phyloP scores from a whole-genome alignment of 2,329 filamentous ascomycete genomes.

The Penicillium verrucosum region DNA sequence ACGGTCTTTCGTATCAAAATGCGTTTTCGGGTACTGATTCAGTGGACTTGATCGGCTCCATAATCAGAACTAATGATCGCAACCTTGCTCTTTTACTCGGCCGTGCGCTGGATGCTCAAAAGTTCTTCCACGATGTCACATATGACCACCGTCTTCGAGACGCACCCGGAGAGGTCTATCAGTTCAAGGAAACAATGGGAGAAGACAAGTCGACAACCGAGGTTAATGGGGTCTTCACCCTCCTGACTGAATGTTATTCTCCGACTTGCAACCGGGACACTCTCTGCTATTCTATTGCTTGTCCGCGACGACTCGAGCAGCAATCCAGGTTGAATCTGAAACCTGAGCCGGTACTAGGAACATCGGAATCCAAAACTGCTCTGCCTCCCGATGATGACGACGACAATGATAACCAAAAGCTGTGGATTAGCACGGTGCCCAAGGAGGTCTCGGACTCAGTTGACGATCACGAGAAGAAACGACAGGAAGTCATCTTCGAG shows the following conservation, averaged over 20 bases:
- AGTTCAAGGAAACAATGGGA: constrained; percentile 88
- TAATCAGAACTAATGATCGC: constrained; percentile 93
- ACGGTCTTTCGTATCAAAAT: constrained; percentile 94
- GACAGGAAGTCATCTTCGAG: constrained; percentile 96
- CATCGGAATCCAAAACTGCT: constrained; percentile 66
- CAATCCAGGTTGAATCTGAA: constrained; percentile 92
- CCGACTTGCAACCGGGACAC: constrained; percentile 94
- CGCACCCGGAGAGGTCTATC: constrained; percentile 91
- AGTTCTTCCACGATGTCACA: constrained; percentile 98
- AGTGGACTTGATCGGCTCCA: constrained; percentile 91
- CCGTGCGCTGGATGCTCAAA: constrained; percentile 90
- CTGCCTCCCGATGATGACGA: constrained; percentile 68
- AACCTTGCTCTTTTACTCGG: constrained; percentile 90
- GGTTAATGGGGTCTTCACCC: constrained; percentile 94
- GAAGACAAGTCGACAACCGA: constrained; percentile 66
- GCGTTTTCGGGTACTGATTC: constrained; percentile 94
- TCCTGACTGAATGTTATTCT: constrained; percentile 96
- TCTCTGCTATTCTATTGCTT: constrained; percentile 96
- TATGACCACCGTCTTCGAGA: constrained; percentile 95
- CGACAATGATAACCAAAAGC: constrained; percentile 90
- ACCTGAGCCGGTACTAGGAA: constrained; percentile 79
- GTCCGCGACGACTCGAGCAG: constrained; percentile 87
- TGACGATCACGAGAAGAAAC: constrained; percentile 88
- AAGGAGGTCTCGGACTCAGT: constrained; percentile 91
- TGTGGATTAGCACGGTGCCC: constrained; percentile 98